Conservation (phyloP, 768 basidiomycete species). For the Suillus fuscotomentosus region DNA sequence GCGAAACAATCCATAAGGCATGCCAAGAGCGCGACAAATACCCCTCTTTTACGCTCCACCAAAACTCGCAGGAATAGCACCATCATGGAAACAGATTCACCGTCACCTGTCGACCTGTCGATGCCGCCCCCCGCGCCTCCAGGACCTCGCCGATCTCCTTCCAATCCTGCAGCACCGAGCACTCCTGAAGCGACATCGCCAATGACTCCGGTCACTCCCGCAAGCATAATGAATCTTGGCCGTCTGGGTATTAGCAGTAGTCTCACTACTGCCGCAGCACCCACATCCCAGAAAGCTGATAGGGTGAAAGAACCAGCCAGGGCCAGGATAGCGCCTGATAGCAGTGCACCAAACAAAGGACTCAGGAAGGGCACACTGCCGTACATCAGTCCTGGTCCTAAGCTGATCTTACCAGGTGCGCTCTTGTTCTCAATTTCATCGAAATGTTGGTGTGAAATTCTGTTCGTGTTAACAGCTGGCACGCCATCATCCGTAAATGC, state of each 20-base stretch:
- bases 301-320: slow-evolving; percentile 31
- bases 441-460: not conserved
- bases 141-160: slow-evolving; percentile 16
- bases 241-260: slow-evolving; percentile 52
- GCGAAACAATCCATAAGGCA: slow-evolving; percentile 22
- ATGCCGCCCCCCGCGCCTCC: slow-evolving; percentile 86
- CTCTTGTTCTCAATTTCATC: not conserved
- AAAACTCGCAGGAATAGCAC: slow-evolving; percentile 42
- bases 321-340: slow-evolving; percentile 21
- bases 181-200: slow-evolving; percentile 10
- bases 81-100: slow-evolving; percentile 54
- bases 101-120: slow-evolving; percentile 83
- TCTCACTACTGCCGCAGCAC: slow-evolving; percentile 25
- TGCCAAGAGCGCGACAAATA: slow-evolving; percentile 55
- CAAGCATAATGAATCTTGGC: slow-evolving; percentile 89
- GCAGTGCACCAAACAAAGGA: slow-evolving; percentile 17
- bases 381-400: slow-evolving; percentile 55
- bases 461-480: slow-evolving; percentile 29
- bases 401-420: slow-evolving; percentile 73
- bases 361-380: slow-evolving; percentile 29
- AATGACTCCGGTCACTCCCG: slow-evolving; percentile 82
- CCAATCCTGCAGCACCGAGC: slow-evolving; percentile 8
- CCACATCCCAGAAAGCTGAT: slow-evolving; percentile 23
- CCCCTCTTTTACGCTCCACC: slow-evolving; percentile 53
- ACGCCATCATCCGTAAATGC: slow-evolving; percentile 26